A percentile compares a stretch with the other conserved stretches of the same genome.
These are phyloP conservation scores for Solanum megistacrolobum DNA, from an alignment of 257 asterid genomes.

Conservation along the genomic window DNA sequence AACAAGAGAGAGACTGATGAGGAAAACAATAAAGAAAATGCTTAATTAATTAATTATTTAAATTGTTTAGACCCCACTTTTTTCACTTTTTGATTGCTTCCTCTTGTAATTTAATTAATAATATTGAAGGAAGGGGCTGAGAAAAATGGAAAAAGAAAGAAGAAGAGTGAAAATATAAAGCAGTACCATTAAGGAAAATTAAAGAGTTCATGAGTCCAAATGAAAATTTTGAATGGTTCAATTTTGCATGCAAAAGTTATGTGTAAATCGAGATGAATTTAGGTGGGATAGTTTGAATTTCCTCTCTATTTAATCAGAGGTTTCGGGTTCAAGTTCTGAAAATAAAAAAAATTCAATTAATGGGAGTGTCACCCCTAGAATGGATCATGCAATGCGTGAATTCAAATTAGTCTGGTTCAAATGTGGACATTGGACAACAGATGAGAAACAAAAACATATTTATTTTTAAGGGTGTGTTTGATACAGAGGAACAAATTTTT, in stretches of 20 bases:
- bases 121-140: not conserved
- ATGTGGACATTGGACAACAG: accelerated
- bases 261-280: not conserved
- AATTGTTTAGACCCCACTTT: not conserved
- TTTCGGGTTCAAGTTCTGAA: too few relatives aligned
- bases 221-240: not conserved
- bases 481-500: not conserved
- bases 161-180: not conserved
- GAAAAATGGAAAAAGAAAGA: not conserved
- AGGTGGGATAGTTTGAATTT: not conserved
- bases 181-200: not conserved
- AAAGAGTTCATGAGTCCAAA: not conserved
- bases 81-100: not conserved
- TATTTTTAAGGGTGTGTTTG: not conserved
- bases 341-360: too few relatives aligned
- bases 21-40: not conserved
- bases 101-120: not conserved
- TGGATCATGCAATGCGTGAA: not conserved
- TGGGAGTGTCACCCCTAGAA: not conserved
- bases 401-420: not conserved
- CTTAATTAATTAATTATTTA: not conserved
- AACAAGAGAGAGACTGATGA: not conserved
- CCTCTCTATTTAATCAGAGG: too few relatives aligned
- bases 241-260: not conserved
- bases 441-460: not conserved